Conservation (phyloP, 2,329 filamentous ascomycete genomes). For the Diatrype stigma region DNA sequence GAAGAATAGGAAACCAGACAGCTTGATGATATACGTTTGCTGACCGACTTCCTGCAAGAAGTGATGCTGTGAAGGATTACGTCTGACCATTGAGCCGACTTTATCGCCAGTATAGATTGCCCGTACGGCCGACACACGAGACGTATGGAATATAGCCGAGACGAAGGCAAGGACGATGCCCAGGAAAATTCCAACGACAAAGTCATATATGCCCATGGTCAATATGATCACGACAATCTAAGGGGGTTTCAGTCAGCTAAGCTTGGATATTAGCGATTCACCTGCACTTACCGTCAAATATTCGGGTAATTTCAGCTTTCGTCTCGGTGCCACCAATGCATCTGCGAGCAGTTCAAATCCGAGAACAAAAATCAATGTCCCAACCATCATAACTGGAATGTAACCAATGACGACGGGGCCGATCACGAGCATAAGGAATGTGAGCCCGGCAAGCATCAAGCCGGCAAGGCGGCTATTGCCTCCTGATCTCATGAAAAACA, state of each 20-base stretch:
- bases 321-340: slow-evolving; percentile 82
- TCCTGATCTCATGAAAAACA: slow-evolving; percentile 93
- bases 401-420: slow-evolving; percentile 87
- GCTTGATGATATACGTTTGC: slow-evolving; percentile 87
- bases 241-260: slow-evolving; percentile 16
- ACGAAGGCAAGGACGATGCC: slow-evolving; percentile 90
- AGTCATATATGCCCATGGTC: slow-evolving; percentile 96
- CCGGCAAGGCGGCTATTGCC: slow-evolving; percentile 84
- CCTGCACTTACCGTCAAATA: slow-evolving; percentile 69
- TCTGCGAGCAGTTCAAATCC: slow-evolving; percentile 90
- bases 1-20: slow-evolving; percentile 96
- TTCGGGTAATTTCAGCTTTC: slow-evolving; percentile 80
- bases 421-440: slow-evolving; percentile 75
- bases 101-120: slow-evolving; percentile 87
- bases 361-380: slow-evolving; percentile 88
- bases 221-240: slow-evolving; percentile 81
- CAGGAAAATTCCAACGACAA: slow-evolving; percentile 88
- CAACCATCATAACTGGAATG: slow-evolving; percentile 96
- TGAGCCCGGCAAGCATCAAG: slow-evolving; percentile 75
- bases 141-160: slow-evolving; percentile 87
- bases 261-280: too few species aligned
- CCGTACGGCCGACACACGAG: slow-evolving; percentile 81
- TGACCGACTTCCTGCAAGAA: slow-evolving; percentile 81
- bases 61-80: slow-evolving; percentile 82
- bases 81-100: slow-evolving; percentile 85